Conservation (phyloP, 2,329 filamentous ascomycete genomes). For the Hortaea werneckii region DNA sequence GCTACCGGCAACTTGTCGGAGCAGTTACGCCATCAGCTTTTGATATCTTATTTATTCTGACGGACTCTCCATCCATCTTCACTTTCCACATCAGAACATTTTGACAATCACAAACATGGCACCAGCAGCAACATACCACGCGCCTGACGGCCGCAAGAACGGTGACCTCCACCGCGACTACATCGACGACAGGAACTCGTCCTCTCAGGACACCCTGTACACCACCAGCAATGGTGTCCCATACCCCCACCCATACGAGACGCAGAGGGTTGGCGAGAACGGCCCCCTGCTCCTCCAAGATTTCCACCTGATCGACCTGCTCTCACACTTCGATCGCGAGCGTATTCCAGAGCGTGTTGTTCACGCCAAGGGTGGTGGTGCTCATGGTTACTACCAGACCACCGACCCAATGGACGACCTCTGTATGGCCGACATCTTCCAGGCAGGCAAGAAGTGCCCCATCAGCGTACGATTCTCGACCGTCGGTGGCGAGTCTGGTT, state of each 20-base stretch:
- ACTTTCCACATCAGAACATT: background rate
- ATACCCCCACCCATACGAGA: constrained; percentile 48
- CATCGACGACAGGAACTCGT: constrained; percentile 34
- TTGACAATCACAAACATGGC: constrained; percentile 10
- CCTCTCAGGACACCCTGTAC: constrained; percentile 40
- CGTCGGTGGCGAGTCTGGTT: constrained; percentile 63
- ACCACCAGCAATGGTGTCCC: constrained; percentile 48
- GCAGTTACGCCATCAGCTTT: no score
- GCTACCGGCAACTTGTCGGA: no score
- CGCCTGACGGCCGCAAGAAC: constrained; percentile 22
- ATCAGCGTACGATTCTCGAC: constrained; percentile 62
- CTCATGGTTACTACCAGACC: constrained; percentile 39
- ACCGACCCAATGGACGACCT: constrained; percentile 39
- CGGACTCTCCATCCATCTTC: no score
- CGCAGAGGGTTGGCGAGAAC: constrained; percentile 47
- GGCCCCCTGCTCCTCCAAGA: constrained; percentile 49
- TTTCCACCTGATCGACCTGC: constrained; percentile 39
- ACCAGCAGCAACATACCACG: constrained; percentile 14
- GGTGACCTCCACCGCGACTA: constrained; percentile 32
- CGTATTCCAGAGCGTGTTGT: constrained; percentile 42
- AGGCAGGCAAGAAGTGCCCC: constrained; percentile 59
- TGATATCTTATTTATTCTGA: no score
- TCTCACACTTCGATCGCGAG: constrained; percentile 43
- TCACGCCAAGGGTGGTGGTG: constrained; percentile 40
- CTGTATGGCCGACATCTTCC: constrained; percentile 37